Percentiles rank a stretch among this genome's conserved stretches.
Conservation (phyloP, 495 filamentous ascomycete genomes). For the Neurospora sp. region DNA sequence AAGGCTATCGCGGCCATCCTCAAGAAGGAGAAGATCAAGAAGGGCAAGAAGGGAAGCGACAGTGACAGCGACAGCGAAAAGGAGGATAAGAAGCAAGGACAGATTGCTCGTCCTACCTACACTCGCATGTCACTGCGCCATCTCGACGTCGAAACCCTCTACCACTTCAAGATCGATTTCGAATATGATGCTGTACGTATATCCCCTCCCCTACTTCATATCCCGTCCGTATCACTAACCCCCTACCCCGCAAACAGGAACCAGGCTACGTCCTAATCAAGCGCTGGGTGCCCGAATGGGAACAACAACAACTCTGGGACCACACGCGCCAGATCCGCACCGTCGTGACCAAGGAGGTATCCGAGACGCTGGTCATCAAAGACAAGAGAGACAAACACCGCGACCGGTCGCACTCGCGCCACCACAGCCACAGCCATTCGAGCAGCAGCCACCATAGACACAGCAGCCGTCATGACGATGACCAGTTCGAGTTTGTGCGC, state of each 20-base stretch:
- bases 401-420: constrained; percentile 22
- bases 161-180: constrained; percentile 40
- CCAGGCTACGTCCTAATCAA: constrained; percentile 68
- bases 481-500: constrained; percentile 47
- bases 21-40: constrained; percentile 40
- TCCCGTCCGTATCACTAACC: constrained; percentile 10
- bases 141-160: constrained; percentile 46
- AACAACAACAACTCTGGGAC: constrained; percentile 62
- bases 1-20: constrained; percentile 43
- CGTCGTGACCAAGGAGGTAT: constrained; percentile 25
- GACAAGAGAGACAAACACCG: constrained; percentile 26
- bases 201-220: too few relatives aligned
- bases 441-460: constrained; percentile 35
- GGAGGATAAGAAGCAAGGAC: constrained; percentile 5
- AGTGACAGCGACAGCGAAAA: constrained; percentile 15
- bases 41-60: constrained; percentile 21
- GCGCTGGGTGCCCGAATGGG: constrained; percentile 59
- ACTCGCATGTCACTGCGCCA: constrained; percentile 47
- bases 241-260: constrained; percentile 33
- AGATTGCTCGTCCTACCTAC: constrained; percentile 36
- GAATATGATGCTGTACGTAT: constrained; percentile 40
- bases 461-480: constrained; percentile 41
- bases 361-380: constrained; percentile 28
- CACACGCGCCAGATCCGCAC: constrained; percentile 56
- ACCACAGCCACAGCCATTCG: constrained; percentile 39